phyloP scores from a whole-genome alignment of 2,329 filamentous ascomycete species.

The Colletotrichum graminicola region DNA sequence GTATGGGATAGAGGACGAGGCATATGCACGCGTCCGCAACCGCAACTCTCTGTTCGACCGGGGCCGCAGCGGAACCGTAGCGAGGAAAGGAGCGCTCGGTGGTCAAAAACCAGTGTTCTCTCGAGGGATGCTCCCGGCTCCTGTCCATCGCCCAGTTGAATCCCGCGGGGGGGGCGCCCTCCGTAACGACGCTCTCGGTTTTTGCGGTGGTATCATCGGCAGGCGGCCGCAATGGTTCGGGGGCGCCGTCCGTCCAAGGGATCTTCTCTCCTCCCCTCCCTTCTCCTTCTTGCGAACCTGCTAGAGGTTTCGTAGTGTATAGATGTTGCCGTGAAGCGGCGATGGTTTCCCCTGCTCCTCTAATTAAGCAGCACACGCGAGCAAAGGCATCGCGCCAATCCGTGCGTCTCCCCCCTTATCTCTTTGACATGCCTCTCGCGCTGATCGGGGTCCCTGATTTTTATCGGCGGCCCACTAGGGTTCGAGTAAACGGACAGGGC shows the following conservation, averaged over 20 bases:
- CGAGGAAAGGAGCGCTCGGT: neutral
- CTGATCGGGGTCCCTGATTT: too few relatives aligned
- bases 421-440: neutral
- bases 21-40: slow-evolving; percentile 8
- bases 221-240: slow-evolving; percentile 24
- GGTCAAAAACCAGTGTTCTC: slow-evolving; percentile 23
- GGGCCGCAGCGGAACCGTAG: slow-evolving; percentile 4
- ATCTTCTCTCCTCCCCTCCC: neutral
- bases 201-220: slow-evolving; percentile 5
- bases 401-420: neutral
- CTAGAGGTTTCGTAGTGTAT: slow-evolving; percentile 10
- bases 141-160: neutral
- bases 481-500: neutral
- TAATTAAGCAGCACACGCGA: neutral
- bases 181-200: neutral
- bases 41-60: neutral
- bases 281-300: too few relatives aligned
- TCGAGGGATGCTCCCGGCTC: slow-evolving; percentile 23
- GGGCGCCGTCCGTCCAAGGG: slow-evolving; percentile 31
- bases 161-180: slow-evolving; percentile 4
- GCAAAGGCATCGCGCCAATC: slow-evolving; percentile 18
- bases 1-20: slow-evolving; percentile 20
- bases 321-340: slow-evolving; percentile 23
- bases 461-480: neutral
- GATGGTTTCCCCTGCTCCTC: neutral